Evolutionary conservation across 2,329 filamentous ascomycete species (phyloP).

Genomic region (Colletotrichum paranaense): DNA sequence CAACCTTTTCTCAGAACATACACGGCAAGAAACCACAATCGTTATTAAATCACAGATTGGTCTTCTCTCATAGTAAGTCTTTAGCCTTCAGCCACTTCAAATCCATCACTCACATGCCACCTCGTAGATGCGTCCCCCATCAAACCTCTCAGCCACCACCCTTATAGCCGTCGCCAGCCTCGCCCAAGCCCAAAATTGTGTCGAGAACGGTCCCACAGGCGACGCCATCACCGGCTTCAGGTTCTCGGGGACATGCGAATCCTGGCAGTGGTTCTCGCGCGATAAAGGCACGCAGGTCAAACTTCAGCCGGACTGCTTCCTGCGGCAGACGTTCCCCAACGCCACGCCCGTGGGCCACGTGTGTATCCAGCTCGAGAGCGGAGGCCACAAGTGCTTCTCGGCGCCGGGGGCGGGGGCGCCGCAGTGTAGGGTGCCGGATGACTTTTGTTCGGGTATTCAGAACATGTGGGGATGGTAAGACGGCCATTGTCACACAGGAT

Average conservation of each 20-base stretch:
- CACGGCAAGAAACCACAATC: too few relatives aligned
- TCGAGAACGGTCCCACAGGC: not conserved
- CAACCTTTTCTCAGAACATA: too few relatives aligned
- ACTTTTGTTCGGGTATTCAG: not conserved
- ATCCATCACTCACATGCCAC: not conserved
- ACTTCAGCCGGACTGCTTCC: constrained; percentile 2
- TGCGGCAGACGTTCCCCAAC: constrained; percentile 6
- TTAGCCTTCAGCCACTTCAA: too few relatives aligned
- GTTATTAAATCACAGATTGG: too few relatives aligned
- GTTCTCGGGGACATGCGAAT: not conserved
- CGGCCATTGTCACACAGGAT: too few relatives aligned
- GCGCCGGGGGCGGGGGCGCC: not conserved
- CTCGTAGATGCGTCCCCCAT: not conserved
- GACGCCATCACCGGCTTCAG: constrained; percentile 1
- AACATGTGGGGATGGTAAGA: constrained; percentile 10
- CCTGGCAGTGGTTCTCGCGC: constrained; percentile 1
- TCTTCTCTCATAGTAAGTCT: not conserved
- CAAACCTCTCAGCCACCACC: not conserved
- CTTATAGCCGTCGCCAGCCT: not conserved
- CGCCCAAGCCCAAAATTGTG: not conserved
- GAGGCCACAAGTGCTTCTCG: not conserved
- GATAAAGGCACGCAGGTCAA: not conserved
- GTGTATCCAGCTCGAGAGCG: not conserved
- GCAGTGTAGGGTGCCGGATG: not conserved
- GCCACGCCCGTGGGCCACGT: not conserved